Conservation (phyloP, 257 asterid genomes). For the Nicotiana tomentosiformis region DNA sequence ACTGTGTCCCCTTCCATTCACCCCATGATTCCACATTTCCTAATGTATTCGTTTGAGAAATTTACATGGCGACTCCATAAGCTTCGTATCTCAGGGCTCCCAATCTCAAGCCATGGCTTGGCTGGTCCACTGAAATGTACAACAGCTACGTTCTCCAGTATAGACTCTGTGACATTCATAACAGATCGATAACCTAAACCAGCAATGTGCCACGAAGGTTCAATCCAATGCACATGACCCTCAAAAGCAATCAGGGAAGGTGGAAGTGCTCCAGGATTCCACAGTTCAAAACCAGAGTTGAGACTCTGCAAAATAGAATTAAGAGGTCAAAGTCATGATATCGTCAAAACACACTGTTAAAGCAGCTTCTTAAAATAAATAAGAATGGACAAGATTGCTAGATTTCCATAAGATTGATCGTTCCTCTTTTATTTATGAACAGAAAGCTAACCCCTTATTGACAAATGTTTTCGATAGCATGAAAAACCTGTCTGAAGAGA, state of each 20-base stretch:
- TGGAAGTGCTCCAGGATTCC: conserved; percentile 84
- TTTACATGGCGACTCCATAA: conserved; percentile 70
- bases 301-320: conserved; percentile 40
- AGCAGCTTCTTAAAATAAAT: neutral
- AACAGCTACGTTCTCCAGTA: conserved; percentile 51
- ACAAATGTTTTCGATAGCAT: neutral
- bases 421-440: neutral
- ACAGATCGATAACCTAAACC: conserved; percentile 56
- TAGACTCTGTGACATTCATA: conserved; percentile 19
- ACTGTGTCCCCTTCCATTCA: conserved; percentile 19
- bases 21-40: conserved; percentile 48
- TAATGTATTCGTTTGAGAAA: conserved; percentile 48
- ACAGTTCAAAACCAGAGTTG: conserved; percentile 53
- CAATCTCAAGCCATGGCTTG: conserved; percentile 86
- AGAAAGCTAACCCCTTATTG: neutral
- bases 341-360: neutral
- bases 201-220: conserved; percentile 65
- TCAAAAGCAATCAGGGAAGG: conserved; percentile 82
- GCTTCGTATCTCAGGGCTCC: conserved; percentile 42
- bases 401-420: neutral
- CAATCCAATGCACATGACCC: conserved; percentile 53
- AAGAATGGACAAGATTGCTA: neutral
- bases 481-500: neutral
- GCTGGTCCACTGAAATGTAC: conserved; percentile 90
- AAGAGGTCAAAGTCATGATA: neutral